Evolutionary conservation across 306 rosid species (phyloP).

Genomic region (Pyrus communis): DNA sequence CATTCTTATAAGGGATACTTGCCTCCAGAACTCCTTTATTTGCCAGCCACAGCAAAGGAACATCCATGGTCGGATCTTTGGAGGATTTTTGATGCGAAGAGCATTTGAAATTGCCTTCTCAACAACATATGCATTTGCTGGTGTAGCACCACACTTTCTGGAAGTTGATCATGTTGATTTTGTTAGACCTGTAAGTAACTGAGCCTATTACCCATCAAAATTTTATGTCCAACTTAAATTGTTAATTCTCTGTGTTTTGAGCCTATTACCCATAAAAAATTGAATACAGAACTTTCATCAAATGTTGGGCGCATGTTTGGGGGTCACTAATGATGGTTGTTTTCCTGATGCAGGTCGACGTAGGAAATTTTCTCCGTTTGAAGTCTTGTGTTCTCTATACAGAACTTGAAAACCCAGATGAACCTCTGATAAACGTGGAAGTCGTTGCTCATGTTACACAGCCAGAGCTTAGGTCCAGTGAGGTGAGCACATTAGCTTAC

Average conservation of each 20-base stretch:
- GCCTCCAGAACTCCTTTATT: constrained; percentile 69
- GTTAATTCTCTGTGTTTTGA: neutral
- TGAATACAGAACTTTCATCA: neutral
- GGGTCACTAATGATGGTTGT: neutral
- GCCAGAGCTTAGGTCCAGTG: constrained; percentile 77
- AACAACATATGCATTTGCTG: constrained; percentile 73
- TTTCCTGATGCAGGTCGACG: constrained; percentile 65
- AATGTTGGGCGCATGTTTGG: neutral
- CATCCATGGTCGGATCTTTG: constrained; percentile 79
- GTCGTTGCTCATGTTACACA: constrained; percentile 77
- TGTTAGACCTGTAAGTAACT: constrained; percentile 66
- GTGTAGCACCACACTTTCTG: constrained; percentile 71
- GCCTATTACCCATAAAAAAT: too few species aligned
- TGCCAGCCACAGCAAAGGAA: constrained; percentile 95
- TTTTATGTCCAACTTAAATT: neutral
- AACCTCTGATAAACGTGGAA: constrained; percentile 70
- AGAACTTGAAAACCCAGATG: constrained; percentile 43
- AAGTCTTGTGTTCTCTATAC: constrained; percentile 80
- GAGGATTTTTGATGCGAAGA: constrained; percentile 85
- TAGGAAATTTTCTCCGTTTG: constrained; percentile 80
- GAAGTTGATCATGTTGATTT: constrained; percentile 95
- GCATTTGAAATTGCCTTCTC: constrained; percentile 84
- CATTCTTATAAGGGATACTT: constrained; percentile 62
- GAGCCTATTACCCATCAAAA: neutral
- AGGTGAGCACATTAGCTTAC: constrained; percentile 37